A percentile compares a stretch with the other conserved stretches of the same genome.
phyloP scores from a whole-genome alignment of 148 eudicot species.

The Selenicereus undatus region DNA sequence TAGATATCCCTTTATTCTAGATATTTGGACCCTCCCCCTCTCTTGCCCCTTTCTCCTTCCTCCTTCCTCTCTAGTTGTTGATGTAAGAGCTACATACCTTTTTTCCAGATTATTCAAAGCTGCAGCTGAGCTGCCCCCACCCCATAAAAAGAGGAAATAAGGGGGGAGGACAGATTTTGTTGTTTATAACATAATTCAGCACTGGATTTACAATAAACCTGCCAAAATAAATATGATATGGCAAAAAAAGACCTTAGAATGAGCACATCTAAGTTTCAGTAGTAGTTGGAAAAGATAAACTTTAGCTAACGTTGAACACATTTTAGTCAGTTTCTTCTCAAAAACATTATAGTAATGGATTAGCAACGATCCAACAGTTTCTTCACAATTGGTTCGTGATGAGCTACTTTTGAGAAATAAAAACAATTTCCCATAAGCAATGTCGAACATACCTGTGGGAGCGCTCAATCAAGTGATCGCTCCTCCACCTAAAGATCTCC shows the following conservation, averaged over 20 bases:
- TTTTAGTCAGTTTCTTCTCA: not conserved
- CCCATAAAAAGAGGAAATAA: not conserved
- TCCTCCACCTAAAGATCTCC: not conserved
- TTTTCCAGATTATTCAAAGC: not conserved
- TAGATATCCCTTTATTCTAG: not conserved
- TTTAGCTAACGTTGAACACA: not conserved
- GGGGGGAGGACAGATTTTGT: not conserved
- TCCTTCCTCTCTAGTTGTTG: too few species aligned
- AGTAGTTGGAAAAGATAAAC: too few species aligned
- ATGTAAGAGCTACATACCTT: not conserved
- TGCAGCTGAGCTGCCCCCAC: not conserved
- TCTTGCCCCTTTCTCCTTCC: too few species aligned
- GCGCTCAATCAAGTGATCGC: not conserved
- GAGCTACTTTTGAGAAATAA: not conserved
- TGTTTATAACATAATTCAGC: too few species aligned
- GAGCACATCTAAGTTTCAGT: not conserved
- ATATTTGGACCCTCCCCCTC: not conserved
- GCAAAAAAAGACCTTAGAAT: not conserved
- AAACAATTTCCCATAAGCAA: not conserved
- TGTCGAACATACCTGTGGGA: not conserved
- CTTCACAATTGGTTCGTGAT: not conserved
- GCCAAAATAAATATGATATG: not conserved
- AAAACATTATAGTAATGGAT: not conserved
- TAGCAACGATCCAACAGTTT: not conserved
- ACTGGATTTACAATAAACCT: not conserved